These are phyloP conservation scores for Colletotrichum tropicale DNA, from an alignment of 2,329 filamentous ascomycete genomes.

Conservation along the genomic window DNA sequence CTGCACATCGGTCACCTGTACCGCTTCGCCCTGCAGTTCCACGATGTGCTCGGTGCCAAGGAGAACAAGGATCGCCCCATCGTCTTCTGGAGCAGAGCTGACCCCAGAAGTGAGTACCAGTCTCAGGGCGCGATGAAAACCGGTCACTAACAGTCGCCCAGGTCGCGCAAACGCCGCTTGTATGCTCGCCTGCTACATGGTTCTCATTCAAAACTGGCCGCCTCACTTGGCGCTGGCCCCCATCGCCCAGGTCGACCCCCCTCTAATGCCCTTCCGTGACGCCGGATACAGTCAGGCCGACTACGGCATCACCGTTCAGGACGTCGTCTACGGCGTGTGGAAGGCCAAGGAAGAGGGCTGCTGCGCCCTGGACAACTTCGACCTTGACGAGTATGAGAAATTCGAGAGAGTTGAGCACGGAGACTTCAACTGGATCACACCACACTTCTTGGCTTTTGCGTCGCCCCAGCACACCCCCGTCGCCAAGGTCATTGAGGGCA, in stretches of 20 bases:
- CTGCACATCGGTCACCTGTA: constrained; percentile 97
- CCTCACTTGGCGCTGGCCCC: constrained; percentile 94
- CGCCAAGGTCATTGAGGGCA: constrained; percentile 72
- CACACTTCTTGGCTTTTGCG: constrained; percentile 93
- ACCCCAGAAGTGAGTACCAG: constrained; percentile 77
- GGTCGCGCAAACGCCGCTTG: constrained; percentile 93
- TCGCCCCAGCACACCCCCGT: constrained; percentile 87
- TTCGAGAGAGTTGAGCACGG: constrained; percentile 97
- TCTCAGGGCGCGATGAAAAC: background rate
- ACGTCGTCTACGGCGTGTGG: constrained; percentile 98
- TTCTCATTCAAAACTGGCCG: constrained; percentile 96
- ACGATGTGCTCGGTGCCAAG: constrained; percentile 90
- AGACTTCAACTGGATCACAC: constrained; percentile 99
- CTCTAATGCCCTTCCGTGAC: constrained; percentile 98
- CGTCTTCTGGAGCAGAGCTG: constrained; percentile 94
- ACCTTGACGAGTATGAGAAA: constrained; percentile 94
- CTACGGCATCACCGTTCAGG: constrained; percentile 93
- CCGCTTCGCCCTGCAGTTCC: constrained; percentile 93
- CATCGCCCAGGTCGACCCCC: constrained; percentile 95
- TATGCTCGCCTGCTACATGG: constrained; percentile 97
- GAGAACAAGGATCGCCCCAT: constrained; percentile 89
- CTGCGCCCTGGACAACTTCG: constrained; percentile 91
- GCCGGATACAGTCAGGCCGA: constrained; percentile 98
- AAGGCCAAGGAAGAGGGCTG: constrained; percentile 96
- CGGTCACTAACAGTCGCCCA: constrained; percentile 40